Evolutionary conservation across 257 asterid genomes (phyloP).

Genomic region (Leonotis leonurus): DNA sequence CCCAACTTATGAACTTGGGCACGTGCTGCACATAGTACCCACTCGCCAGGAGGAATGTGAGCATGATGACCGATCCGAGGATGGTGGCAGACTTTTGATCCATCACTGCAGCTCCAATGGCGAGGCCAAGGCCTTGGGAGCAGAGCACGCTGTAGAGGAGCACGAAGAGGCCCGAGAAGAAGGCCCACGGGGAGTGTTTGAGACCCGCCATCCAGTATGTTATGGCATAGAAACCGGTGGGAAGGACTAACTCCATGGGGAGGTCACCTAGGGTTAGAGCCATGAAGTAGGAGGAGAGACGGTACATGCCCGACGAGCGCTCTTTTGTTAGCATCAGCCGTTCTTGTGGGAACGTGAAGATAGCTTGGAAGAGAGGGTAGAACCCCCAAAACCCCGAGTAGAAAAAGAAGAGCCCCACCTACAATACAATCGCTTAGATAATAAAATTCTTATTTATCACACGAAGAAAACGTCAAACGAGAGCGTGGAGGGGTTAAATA

Average conservation of each 20-base stretch:
- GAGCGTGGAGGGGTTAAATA: background rate
- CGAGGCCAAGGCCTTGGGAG: constrained; percentile 70
- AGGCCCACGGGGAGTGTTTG: constrained; percentile 29
- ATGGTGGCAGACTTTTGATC: constrained; percentile 46
- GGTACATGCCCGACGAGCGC: constrained; percentile 77
- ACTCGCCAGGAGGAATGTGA: constrained; percentile 46
- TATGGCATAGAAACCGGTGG: constrained; percentile 46
- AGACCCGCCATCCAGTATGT: constrained; percentile 81
- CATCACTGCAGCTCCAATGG: constrained; percentile 70
- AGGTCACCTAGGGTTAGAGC: constrained; percentile 64
- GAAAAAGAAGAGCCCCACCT: constrained; percentile 69
- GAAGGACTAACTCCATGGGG: constrained; percentile 80
- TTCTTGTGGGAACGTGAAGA: constrained; percentile 75
- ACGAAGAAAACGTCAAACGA: background rate
- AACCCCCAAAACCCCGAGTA: constrained; percentile 69
- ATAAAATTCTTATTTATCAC: background rate
- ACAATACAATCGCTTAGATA: too few relatives aligned
- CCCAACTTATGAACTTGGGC: constrained; percentile 54
- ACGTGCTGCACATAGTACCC: constrained; percentile 64
- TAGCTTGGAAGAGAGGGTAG: constrained; percentile 65
- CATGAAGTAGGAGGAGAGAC: constrained; percentile 73
- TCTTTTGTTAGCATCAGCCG: constrained; percentile 60
- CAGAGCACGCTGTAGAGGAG: constrained; percentile 45
- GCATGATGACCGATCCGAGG: constrained; percentile 58
- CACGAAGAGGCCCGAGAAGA: constrained; percentile 38